Conservation (phyloP, 2,329 filamentous ascomycete species). For the Xylariaceae sp. region DNA sequence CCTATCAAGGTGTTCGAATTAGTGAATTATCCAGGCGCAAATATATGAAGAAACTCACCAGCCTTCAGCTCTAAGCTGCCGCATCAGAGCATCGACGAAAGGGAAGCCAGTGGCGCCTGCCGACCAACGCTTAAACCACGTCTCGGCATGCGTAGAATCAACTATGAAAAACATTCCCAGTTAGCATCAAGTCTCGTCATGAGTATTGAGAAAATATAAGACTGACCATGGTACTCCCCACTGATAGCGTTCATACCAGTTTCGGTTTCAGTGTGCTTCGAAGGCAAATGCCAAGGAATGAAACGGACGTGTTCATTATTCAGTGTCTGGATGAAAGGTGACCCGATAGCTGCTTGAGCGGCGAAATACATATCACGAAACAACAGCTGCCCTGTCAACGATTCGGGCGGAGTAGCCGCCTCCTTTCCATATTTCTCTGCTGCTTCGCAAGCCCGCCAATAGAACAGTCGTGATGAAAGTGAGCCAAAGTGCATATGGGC, state of each 20-base stretch:
- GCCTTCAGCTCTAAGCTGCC: slow-evolving; percentile 67
- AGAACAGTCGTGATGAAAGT: slow-evolving; percentile 68
- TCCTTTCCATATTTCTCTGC: slow-evolving; percentile 54
- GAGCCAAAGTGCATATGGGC: slow-evolving; percentile 74
- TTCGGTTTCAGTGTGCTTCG: slow-evolving; percentile 42
- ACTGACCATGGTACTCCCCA: slow-evolving; percentile 50
- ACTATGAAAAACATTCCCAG: slow-evolving; percentile 31
- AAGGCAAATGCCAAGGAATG: slow-evolving; percentile 75
- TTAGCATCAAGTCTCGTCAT: too few species aligned
- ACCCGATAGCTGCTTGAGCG: slow-evolving; percentile 67
- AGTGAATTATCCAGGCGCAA: too few species aligned
- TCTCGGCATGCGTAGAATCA: slow-evolving; percentile 60
- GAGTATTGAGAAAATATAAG: too few species aligned
- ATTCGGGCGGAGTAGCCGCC: slow-evolving; percentile 63
- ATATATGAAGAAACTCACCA: slow-evolving; percentile 44
- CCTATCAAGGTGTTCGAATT: too few species aligned
- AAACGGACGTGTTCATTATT: slow-evolving; percentile 69
- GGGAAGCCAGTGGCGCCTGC: slow-evolving; percentile 70
- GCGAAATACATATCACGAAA: slow-evolving; percentile 85
- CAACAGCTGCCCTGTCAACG: slow-evolving; percentile 67
- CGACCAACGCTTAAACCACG: slow-evolving; percentile 68
- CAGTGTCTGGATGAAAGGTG: slow-evolving; percentile 61
- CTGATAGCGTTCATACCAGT: slow-evolving; percentile 48
- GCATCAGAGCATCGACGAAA: slow-evolving; percentile 79
- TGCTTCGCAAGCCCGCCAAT: slow-evolving; percentile 66